Conservation (phyloP, 176 grass and related monocot species). For the Elaeis guineensis region DNA sequence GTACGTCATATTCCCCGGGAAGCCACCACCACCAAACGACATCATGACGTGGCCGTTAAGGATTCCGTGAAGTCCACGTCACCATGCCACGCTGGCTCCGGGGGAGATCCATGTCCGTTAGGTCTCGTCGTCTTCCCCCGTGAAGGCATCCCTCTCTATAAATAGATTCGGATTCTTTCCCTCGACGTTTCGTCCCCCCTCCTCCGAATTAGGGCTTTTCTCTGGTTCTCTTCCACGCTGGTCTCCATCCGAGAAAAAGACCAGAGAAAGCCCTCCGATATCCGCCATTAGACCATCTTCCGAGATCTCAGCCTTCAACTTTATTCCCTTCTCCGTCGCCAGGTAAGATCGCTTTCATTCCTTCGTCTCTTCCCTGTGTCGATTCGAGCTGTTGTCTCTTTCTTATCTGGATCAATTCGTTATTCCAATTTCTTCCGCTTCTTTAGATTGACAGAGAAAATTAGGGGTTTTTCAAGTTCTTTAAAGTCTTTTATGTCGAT, state of each 20-base stretch:
- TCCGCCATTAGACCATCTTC: background rate
- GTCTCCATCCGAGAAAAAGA: background rate
- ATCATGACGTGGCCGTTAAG: no score
- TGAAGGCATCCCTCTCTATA: no score
- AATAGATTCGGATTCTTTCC: no score
- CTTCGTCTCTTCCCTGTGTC: background rate
- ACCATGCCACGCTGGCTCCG: no score
- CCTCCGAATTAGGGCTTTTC: background rate
- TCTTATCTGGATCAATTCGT: background rate
- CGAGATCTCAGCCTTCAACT: background rate
- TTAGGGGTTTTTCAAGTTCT: slow-evolving; percentile 3
- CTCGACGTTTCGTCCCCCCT: background rate
- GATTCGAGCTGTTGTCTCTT: no score
- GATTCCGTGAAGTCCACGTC: no score
- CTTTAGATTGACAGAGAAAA: background rate
- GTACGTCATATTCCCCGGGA: no score
- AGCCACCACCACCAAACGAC: no score
- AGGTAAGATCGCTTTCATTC: background rate
- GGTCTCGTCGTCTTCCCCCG: no score
- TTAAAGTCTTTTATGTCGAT: background rate
- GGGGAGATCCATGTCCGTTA: no score
- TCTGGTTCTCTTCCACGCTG: background rate
- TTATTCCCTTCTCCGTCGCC: background rate
- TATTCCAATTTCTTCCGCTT: background rate
- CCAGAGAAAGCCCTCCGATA: slow-evolving; percentile 5